Evolutionary conservation across 257 asterid genomes (phyloP), one percentile per base, ranked within the genome.

Genomic region (Thymus mandschuricus): DNA sequence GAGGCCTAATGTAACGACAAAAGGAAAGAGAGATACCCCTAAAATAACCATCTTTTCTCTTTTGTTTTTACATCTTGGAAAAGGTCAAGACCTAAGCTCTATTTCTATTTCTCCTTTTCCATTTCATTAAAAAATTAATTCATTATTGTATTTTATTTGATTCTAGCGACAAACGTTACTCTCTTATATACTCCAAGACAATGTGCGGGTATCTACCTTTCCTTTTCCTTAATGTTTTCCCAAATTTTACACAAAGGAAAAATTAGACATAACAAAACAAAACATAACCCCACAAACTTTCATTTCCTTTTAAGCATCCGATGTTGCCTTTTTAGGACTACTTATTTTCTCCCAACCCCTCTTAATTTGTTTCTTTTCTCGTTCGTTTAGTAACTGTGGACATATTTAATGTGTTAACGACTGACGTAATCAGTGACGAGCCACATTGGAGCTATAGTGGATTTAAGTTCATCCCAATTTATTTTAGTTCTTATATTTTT

Each of bases 81-180:
- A 72, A 80, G 82, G 76, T 77, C 81, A 79, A 79, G 66, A 9
- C 51, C 33, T n/a, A 1, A 21, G 1, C 31, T 21, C 5, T 38
- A 1, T 35, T 33, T 7, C 35, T 21, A 21, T 21, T 21, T 21
- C 21, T 21, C 54, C 2, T 31, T 15, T 13, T 34, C 31, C 5
- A 34, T 38, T 12, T 9, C 1, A 1, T 10, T 21, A 13, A 28
- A 41, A 40, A 1, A 27, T 10, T 64, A 9, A 28, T 64, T 27
- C 1, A 6, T 15, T 61, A 4, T 45, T 41, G 21, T 21, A 21
- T 21, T 21, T 21, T 3, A 15, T 52, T 11, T 72, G 91, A 90
- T 90, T 90, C 97, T 82, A n/a, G 21, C 59, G 93, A 90, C 98
- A 92, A 88, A 88, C 95, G 79, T 79, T 81, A 90, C 73, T 84